Base-by-base conservation (phyloP, 164 flowering plant species). In the Litsea cubeba region DNA sequence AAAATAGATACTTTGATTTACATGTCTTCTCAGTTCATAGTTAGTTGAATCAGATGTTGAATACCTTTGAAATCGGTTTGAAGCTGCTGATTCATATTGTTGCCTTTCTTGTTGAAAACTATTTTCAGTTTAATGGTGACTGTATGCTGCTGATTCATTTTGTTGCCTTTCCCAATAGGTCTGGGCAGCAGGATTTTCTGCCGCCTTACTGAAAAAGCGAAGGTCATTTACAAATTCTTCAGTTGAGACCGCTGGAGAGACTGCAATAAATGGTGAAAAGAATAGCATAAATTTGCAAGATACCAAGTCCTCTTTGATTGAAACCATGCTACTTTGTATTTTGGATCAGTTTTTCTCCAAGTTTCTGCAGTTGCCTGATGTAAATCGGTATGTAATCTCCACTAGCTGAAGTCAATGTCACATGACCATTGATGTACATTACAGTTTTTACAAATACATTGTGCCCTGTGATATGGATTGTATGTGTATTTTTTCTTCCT, bases 111-210 rank as follows among this genome's bases (percentile, higher is more conserved):
- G 62, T 54, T 50, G 67, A 46, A 14, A 66, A 28, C 3, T 54
- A 17, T 57, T 28, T 20, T 71, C 11, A 57, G 12, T 14, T 32
- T 5, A 35, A 35, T 35, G 46, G 46, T 35, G 46, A 35, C 46
- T 5, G 10, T 7, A 35, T 1, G 10, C 8, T 35, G 46, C 46
- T 35, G 46, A 24, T 50, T 23, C 60, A 50, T 71, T 26, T 17
- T 35, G 46, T 35, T 35, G 46, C 46, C 46, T 40, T 40, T n/a
- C 68, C 10, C 76, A 62, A 69, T 78, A 95, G 99, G 95, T 95
- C 20, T 95, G 98, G 98, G 98, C 99, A 50, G 95, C 96, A 76
- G 98, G 99, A 65, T 95, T 93, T 78, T 71, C 91, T 75, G 87
- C 97, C 70, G 99, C 99, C 40, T 15, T 95, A 74, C 78, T 95